Evolutionary conservation across 192 early-diverging fungal species (phyloP).

Genomic region (Tieghemiomyces parasiticus): DNA sequence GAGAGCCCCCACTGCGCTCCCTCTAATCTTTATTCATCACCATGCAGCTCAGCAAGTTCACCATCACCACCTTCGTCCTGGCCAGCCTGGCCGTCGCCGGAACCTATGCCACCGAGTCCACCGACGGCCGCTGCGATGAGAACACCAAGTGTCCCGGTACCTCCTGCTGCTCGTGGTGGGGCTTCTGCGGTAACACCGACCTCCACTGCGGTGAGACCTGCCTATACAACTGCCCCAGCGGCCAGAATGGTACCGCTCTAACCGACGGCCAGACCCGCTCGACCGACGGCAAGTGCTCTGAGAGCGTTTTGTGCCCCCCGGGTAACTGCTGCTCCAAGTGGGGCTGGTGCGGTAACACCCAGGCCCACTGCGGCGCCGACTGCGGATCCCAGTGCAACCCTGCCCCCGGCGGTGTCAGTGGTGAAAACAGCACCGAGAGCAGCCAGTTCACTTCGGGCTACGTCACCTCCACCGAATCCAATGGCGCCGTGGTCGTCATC

Average conservation of each 20-base stretch:
- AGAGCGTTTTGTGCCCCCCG: not conserved
- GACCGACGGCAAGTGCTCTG: constrained; percentile 3
- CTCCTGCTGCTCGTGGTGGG: constrained; percentile 9
- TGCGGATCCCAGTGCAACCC: not conserved
- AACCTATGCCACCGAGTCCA: constrained; percentile 9
- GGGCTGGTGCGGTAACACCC: constrained; percentile 8
- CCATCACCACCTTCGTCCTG: constrained; percentile 13
- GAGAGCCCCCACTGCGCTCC: no score
- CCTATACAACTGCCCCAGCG: not conserved
- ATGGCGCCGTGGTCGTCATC: not conserved
- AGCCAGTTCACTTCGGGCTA: not conserved
- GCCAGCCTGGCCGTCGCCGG: constrained; percentile 11
- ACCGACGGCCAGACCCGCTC: not conserved
- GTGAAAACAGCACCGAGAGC: not conserved
- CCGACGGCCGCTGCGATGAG: constrained; percentile 16
- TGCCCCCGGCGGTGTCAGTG: not conserved
- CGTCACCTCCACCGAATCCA: not conserved
- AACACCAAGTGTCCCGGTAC: constrained; percentile 12
- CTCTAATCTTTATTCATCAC: no score
- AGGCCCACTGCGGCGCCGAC: not conserved
- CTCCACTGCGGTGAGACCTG: constrained; percentile 6
- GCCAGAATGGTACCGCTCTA: not conserved
- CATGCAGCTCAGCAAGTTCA: constrained; percentile 17
- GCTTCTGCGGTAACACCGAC: constrained; percentile 8
- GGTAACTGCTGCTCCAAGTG: constrained; percentile 10